Evolutionary conservation across 140 eudicot species (phyloP), one percentile per base, ranked within the genome.

Genomic region (Flaveria floridana): DNA sequence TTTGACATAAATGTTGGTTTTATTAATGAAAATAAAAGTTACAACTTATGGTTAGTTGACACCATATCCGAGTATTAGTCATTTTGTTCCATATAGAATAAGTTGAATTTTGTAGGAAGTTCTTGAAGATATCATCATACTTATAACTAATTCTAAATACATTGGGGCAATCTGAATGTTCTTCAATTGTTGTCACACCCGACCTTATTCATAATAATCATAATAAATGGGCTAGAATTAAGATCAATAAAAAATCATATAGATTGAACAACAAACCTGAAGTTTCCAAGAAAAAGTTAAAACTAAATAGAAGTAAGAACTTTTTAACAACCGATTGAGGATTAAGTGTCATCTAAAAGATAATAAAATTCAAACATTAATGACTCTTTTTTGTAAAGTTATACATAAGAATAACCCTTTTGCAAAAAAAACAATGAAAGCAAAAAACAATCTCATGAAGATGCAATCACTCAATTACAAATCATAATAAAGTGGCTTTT

Each of bases 111-210:
- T 85, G 90, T n/a, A 92, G 76, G 80, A 85, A 89, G 64, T 89
- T 89, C 80, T 92, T 95, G 82, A 89, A 87, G 53, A 87, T 71
- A 61, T 83, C 77, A 37, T 95, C 95, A 82, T 89, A 87, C 80
- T 74, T 83, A 79, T 88, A 81, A 76, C 92, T 84, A 76, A 87
- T 76, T 51, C 67, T 76, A 28, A 95, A 92, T 71, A 87, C 88
- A 83, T 89, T 92, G 52, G 89, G 96, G 56, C 98, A 92, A 78
- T 92, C 86, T 37, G 78, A 58, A 58, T 96, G 95, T 73, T 87
- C 98, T 75, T 92, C 92, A 76, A 92, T 91, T 65, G 98, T 92
- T 34, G 91, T 87, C 78, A 89, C 98, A 34, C 98, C 98, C 80
- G 87, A 96, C 96, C 98, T 92, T 68, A 42, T 79, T 65, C 14